Evolutionary conservation across 2,329 filamentous ascomycete species (phyloP), one percentile per base, ranked within the genome.

Genomic region (Aureobasidium musti): DNA sequence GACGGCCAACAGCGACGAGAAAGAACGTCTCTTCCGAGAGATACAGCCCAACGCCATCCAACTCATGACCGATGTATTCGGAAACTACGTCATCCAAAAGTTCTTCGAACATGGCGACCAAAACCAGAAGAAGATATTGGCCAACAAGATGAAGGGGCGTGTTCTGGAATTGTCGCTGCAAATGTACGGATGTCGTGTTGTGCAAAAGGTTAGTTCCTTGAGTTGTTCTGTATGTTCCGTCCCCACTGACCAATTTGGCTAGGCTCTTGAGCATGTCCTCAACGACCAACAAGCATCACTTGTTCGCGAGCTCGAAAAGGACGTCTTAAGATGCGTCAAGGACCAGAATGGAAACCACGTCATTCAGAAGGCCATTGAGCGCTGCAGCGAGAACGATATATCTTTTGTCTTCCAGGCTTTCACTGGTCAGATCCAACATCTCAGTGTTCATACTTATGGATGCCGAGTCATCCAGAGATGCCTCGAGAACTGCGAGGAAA

Each of bases 11-110:
- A 97, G 92, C 73, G 95, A 98, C 68, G 94, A 97, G 74, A 98
- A 97, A 78, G 91, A 96, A 37, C 88, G 89, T 66, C 86, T 98
- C 0, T 98, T 97, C 81, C 83, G 84, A 0, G 95, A 98, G 77
- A 92, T 99, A 53, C 86, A 91, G 72, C 86, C 88, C 0, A 95
- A 99, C 71, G 87, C 90, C 1, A 78, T 96, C 35, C 92, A 94
- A 74, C 81, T 99, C 56, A 97, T 97, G 92, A 94, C 89, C 53
- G 95, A 98, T 76, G 89, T 98, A 0, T 99, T 97, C 74, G 95
- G 95, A 64, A 99, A 99, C 77, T 99, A 98, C 74, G 95, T 99
- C 41, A 93, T 98, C 45, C 95, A 99, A 74, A 98, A 97, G 77
- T 89, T 98, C 75, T 97, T 98, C 69, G 94, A 98, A 76, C 92